Base-by-base conservation (phyloP, 768 basidiomycete genomes). In the Amanita phalloides region DNA sequence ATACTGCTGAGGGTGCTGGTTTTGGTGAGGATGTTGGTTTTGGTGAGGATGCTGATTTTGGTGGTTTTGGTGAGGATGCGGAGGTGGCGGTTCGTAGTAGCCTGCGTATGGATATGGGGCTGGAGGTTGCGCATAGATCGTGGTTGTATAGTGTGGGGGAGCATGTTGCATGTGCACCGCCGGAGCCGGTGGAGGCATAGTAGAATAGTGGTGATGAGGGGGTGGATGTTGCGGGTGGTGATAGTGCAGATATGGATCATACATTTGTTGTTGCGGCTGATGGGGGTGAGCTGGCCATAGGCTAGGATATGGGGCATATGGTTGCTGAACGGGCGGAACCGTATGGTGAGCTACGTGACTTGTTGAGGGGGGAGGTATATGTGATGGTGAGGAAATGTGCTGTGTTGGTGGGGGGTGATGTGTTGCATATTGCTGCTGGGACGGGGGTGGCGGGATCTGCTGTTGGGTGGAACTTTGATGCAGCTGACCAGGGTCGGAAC, bases 11-110 rank as follows among this genome's bases (percentile, higher is more conserved):
- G 32, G 32, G 10, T 32, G 32, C 32, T 32, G 32, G 32, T 32
- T 32, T 32, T 32, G 32, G 10, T 32, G 32, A 60, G 56, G 62
- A 39, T 62, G 63, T 9, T 30, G 28, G 5, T 30, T 30, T 9
- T 30, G 28, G 28, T 30, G 28, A 58, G 56, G 62, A 39, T 62
- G 63, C 3, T 32, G 32, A 10, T 32, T 32, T 11, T 32, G 32
- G 32, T 32, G 66, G 33, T 59, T 58, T 23, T 62, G 64, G 28
- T 59, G 65, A 10, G 61, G 60, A 30, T 64, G 66, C 13, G 61
- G 61, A 8, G 58, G 61, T 26, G 52, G 45, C 14, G 28, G 53
- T 21, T 64, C 64, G 51, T 64, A 59, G 53, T 62, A 60, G 20
- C 53, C 53, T 26, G 55, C 26, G 45, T 58, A 57, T 39, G 54